Percentiles rank a stretch among this genome's conserved stretches.
These are phyloP conservation scores for Tolypocladium ophioglossoides DNA, from an alignment of 2,329 filamentous ascomycete species.

Conservation along the genomic window DNA sequence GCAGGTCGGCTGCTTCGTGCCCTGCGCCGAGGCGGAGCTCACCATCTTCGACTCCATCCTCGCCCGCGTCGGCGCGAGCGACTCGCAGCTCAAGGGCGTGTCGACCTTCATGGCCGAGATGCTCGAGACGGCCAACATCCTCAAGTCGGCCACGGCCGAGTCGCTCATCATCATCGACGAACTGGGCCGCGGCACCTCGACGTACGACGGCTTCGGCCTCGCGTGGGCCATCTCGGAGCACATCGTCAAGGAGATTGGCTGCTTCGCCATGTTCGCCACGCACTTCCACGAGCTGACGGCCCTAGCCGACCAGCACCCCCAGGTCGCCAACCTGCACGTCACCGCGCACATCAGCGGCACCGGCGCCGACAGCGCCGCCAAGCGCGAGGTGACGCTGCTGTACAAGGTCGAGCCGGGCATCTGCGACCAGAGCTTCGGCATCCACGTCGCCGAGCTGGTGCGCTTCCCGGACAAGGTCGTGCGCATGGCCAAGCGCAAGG, in stretches of 20 bases:
- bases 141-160: conserved; percentile 91
- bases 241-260: conserved; percentile 89
- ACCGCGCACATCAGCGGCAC: conserved; percentile 75
- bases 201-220: conserved; percentile 97
- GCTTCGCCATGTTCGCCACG: conserved; percentile 90
- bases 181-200: conserved; percentile 89
- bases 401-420: conserved; percentile 96
- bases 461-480: conserved; percentile 95
- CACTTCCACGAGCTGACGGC: conserved; percentile 98
- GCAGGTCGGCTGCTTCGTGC: conserved; percentile 92
- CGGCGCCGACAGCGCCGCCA: conserved; percentile 31
- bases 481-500: conserved; percentile 98
- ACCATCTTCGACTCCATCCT: conserved; percentile 97
- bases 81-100: conserved; percentile 94
- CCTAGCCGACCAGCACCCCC: conserved; percentile 72
- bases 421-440: conserved; percentile 95
- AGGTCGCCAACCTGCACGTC: conserved; percentile 89
- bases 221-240: conserved; percentile 98
- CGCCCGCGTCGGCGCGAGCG: conserved; percentile 87
- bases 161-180: conserved; percentile 98
- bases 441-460: conserved; percentile 94
- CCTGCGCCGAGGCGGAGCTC: conserved; percentile 79
- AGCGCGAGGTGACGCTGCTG: conserved; percentile 82
- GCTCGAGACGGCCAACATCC: conserved; percentile 96
- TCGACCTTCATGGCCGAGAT: conserved; percentile 99